These are phyloP conservation scores for Leishmania martiniquensis DNA, from an alignment of 208 protist genomes.

Conservation along the genomic window DNA sequence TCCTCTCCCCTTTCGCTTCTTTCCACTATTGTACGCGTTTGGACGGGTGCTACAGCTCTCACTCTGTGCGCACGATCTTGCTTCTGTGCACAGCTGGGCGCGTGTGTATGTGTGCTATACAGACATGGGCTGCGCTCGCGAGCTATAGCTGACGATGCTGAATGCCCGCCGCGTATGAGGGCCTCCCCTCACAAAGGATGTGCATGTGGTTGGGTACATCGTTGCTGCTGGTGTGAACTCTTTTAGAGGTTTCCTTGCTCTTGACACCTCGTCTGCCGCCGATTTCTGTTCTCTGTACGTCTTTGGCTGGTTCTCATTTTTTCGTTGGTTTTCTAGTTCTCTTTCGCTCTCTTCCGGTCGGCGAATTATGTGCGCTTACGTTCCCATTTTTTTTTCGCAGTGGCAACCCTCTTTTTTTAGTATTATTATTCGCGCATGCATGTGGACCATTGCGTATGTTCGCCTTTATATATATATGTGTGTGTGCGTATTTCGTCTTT, in stretches of 20 bases:
- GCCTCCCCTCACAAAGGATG: neutral
- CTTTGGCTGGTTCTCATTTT: constrained; percentile 5
- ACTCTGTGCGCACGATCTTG: neutral
- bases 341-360: too few relatives aligned
- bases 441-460: too few relatives aligned
- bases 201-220: neutral
- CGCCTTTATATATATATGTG: too few relatives aligned
- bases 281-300: neutral
- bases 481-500: too few relatives aligned
- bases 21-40: neutral
- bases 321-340: too few relatives aligned
- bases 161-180: neutral
- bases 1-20: neutral
- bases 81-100: neutral
- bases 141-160: neutral
- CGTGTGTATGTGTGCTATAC: neutral
- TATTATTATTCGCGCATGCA: too few relatives aligned
- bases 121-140: neutral
- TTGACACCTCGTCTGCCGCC: too few relatives aligned
- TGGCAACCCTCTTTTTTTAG: too few relatives aligned
- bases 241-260: too few relatives aligned
- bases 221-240: too few relatives aligned
- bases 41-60: neutral
- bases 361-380: too few relatives aligned
- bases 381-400: too few relatives aligned